A percentile compares a stretch with the other conserved stretches of the same genome.
These are phyloP conservation scores for Salix dunnii DNA, from an alignment of 345 rosid genomes.

Conservation along the genomic window DNA sequence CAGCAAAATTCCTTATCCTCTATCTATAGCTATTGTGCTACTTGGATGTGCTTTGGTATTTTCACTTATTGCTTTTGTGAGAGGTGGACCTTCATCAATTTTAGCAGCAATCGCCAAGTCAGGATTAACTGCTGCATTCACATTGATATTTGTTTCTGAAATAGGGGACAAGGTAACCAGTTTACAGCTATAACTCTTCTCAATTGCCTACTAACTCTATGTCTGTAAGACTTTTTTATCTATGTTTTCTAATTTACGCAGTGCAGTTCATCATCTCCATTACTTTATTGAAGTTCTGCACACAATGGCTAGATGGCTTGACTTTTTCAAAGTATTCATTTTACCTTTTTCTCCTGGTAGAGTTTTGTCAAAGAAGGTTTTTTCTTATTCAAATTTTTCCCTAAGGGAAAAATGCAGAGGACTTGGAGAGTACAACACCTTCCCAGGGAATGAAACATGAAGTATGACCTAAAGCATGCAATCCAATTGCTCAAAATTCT, in stretches of 20 bases:
- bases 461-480: background rate
- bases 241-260: background rate
- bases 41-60: constrained; percentile 67
- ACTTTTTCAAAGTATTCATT: background rate
- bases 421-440: background rate
- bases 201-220: background rate
- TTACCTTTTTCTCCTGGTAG: background rate
- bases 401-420: background rate
- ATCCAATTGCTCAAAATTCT: background rate
- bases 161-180: constrained; percentile 90
- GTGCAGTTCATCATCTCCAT: background rate
- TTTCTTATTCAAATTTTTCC: background rate
- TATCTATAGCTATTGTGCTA: constrained; percentile 70
- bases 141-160: constrained; percentile 91
- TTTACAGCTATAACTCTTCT: background rate
- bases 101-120: constrained; percentile 87
- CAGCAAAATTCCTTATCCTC: constrained; percentile 59
- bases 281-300: constrained; percentile 1
- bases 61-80: constrained; percentile 66
- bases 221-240: background rate
- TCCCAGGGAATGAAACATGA: background rate
- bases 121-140: constrained; percentile 96
- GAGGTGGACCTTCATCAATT: constrained; percentile 67
- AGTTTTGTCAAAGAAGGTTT: background rate
- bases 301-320: background rate